Conservation (phyloP, 176 grass and related monocot genomes). For the Oryza officinalis region DNA sequence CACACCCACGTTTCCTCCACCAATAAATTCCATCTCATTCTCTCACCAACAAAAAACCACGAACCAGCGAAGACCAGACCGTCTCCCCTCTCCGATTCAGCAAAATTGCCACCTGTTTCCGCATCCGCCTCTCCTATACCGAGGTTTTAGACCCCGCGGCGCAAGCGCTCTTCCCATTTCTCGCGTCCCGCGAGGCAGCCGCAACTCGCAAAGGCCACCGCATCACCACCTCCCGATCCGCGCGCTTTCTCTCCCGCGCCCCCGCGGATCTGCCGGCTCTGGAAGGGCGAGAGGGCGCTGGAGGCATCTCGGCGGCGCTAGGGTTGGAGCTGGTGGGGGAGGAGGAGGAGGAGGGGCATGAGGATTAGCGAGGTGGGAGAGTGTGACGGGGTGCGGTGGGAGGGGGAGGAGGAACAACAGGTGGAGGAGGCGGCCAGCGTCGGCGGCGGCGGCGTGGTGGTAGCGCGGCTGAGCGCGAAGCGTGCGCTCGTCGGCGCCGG, state of each 20-base stretch:
- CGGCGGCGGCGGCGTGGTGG: not conserved
- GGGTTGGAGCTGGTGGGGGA: not conserved
- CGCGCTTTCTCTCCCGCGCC: not conserved
- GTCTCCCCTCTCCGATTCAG: constrained; percentile 29
- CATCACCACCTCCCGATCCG: constrained; percentile 27
- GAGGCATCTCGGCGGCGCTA: constrained; percentile 2
- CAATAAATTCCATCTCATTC: constrained; percentile 42
- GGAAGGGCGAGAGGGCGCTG: not conserved
- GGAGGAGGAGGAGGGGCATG: constrained; percentile 25
- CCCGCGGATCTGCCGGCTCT: constrained; percentile 23
- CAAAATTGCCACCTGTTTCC: constrained; percentile 42
- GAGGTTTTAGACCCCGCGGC: constrained; percentile 45
- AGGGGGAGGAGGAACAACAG: constrained; percentile 33
- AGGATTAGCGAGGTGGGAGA: constrained; percentile 41
- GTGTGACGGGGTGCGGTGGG: not conserved
- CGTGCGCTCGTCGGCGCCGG: constrained; percentile 65
- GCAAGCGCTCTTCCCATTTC: constrained; percentile 31
- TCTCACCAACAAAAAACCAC: constrained; percentile 4
- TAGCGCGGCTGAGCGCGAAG: constrained; percentile 44
- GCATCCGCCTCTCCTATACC: constrained; percentile 18
- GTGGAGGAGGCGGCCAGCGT: constrained; percentile 31
- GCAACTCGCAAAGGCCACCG: not conserved
- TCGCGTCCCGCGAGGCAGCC: constrained; percentile 24
- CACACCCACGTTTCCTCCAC: constrained; percentile 18
- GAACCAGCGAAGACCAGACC: not conserved